phyloP scores from a whole-genome alignment of 768 basidiomycete species.

The Rhizopogon vesiculosus region DNA sequence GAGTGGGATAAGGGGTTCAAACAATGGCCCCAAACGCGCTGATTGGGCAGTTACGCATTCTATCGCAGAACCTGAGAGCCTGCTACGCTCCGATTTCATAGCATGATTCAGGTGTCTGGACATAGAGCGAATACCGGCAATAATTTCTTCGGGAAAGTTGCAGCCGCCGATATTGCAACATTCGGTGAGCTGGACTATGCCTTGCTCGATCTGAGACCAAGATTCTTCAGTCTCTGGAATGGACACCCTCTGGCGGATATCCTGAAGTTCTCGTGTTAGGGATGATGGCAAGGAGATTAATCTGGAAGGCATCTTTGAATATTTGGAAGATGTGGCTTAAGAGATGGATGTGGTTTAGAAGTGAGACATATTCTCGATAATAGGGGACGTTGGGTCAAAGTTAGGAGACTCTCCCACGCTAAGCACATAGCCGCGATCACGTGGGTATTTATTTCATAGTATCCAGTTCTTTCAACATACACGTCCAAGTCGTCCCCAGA shows the following conservation, averaged over 20 bases:
- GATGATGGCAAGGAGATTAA: conserved; percentile 9
- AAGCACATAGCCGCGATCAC: too few relatives aligned
- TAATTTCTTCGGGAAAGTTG: conserved; percentile 47
- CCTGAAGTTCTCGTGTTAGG: conserved; percentile 36
- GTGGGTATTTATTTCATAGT: too few relatives aligned
- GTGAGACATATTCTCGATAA: too few relatives aligned
- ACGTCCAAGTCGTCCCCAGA: too few relatives aligned
- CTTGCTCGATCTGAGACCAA: conserved; percentile 65
- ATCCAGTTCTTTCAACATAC: too few relatives aligned
- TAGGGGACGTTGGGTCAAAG: too few relatives aligned
- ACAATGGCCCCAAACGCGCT: conserved; percentile 51
- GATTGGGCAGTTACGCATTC: conserved; percentile 56
- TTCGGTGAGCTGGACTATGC: conserved; percentile 39
- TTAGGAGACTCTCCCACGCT: too few relatives aligned
- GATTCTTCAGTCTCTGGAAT: conserved; percentile 71
- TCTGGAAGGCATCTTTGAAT: too few relatives aligned
- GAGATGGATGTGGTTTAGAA: too few relatives aligned
- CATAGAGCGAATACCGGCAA: conserved; percentile 44
- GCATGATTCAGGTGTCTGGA: conserved; percentile 52
- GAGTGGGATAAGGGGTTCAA: conserved; percentile 60
- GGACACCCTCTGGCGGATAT: conserved; percentile 35
- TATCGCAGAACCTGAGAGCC: conserved; percentile 61
- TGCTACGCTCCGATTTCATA: conserved; percentile 69
- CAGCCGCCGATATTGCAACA: conserved; percentile 50
- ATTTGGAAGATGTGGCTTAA: too few relatives aligned